These are phyloP conservation scores for Hypoxylon sp. DNA, from an alignment of 2,329 filamentous ascomycete species.

Conservation along the genomic window DNA sequence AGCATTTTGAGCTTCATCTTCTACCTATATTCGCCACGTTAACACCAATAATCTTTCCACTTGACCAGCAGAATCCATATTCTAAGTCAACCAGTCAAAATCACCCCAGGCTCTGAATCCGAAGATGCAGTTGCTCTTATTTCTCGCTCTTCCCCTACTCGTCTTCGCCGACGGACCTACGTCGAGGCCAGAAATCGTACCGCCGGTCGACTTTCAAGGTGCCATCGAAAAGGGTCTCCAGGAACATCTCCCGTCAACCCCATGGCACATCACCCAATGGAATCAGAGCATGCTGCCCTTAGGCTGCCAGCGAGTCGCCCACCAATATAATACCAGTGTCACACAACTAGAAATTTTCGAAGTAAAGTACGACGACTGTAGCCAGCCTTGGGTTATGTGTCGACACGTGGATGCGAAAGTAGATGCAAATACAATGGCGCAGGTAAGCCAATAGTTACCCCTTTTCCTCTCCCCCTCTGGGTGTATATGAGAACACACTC, in stretches of 20 bases:
- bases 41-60: background rate
- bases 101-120: background rate
- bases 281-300: background rate
- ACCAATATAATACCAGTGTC: background rate
- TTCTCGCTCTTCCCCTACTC: background rate
- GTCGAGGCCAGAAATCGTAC: background rate
- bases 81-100: background rate
- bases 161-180: background rate
- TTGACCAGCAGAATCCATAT: background rate
- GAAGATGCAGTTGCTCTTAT: background rate
- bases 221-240: conserved; percentile 1
- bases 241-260: background rate
- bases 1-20: background rate
- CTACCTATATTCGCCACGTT: background rate
- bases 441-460: background rate
- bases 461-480: background rate
- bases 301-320: background rate
- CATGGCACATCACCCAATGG: background rate
- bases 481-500: background rate
- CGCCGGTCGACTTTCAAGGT: background rate
- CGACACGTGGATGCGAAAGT: background rate
- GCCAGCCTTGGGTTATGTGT: conserved; percentile 1
- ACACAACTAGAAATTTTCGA: background rate
- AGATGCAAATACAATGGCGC: background rate
- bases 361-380: background rate